A percentile compares a stretch with the other conserved stretches of the same genome.
phyloP scores from a whole-genome alignment of 2,329 filamentous ascomycete species.

The Tympanopsis confertula region DNA sequence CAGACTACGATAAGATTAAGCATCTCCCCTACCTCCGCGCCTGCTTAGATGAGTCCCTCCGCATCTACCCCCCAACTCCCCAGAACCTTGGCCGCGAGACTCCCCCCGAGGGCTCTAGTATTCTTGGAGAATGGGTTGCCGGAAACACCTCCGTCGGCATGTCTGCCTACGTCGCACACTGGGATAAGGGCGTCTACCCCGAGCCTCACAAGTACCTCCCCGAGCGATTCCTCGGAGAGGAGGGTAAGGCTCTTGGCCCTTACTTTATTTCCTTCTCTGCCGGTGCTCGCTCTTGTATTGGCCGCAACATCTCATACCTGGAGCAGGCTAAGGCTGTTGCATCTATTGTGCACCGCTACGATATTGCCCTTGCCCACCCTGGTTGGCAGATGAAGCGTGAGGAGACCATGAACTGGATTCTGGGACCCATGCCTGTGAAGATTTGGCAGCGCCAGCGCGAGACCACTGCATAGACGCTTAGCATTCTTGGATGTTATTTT shows the following conservation, averaged over 20 bases:
- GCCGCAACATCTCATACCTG: slow-evolving; percentile 23
- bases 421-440: slow-evolving; percentile 12
- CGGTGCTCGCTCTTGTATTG: slow-evolving; percentile 11
- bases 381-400: slow-evolving; percentile 13
- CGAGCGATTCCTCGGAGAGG: slow-evolving; percentile 26
- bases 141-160: slow-evolving; percentile 30
- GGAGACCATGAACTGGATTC: slow-evolving; percentile 13
- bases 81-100: slow-evolving; percentile 30
- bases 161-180: slow-evolving; percentile 25
- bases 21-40: slow-evolving; percentile 38
- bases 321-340: slow-evolving; percentile 32
- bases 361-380: slow-evolving; percentile 19
- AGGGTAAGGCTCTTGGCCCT: slow-evolving; percentile 22
- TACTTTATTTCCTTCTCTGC: slow-evolving; percentile 24
- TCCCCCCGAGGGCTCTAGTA: slow-evolving; percentile 26
- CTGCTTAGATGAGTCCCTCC: slow-evolving; percentile 35
- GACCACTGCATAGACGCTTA: too few species aligned
- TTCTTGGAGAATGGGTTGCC: slow-evolving; percentile 30
- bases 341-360: slow-evolving; percentile 26
- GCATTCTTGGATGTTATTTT: too few species aligned
- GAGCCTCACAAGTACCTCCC: slow-evolving; percentile 23
- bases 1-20: slow-evolving; percentile 35
- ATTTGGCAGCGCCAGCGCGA: slow-evolving; percentile 9
- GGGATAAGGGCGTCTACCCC: slow-evolving; percentile 21
- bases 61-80: slow-evolving; percentile 28